phyloP scores from a whole-genome alignment of 371 early-diverging fungal species.

The Phascolomyces articulosus region DNA sequence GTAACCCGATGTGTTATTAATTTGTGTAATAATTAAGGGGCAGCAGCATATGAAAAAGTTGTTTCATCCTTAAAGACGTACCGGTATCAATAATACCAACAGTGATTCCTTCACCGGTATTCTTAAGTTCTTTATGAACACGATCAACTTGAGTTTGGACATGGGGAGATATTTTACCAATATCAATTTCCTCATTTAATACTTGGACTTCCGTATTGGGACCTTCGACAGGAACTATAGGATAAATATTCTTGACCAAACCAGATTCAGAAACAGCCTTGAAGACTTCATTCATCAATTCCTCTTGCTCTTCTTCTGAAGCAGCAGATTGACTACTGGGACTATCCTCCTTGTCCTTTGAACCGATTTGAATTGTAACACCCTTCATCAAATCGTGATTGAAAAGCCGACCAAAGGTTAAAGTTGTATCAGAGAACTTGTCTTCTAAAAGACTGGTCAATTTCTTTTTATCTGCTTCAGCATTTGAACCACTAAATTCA shows the following conservation, averaged over 20 bases:
- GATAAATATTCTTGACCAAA: constrained; percentile 31
- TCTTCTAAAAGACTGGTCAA: constrained; percentile 26
- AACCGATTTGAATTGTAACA: constrained; percentile 30
- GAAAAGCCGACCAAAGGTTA: constrained; percentile 29
- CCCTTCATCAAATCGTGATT: constrained; percentile 40
- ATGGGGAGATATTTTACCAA: constrained; percentile 28
- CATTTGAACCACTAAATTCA: constrained; percentile 21
- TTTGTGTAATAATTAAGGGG: not conserved
- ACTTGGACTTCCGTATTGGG: constrained; percentile 16
- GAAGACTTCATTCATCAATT: constrained; percentile 15
- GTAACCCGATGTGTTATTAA: not conserved
- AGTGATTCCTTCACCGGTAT: constrained; percentile 69
- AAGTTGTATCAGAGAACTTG: constrained; percentile 23
- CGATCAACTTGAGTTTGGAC: constrained; percentile 45
- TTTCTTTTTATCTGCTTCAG: constrained; percentile 3
- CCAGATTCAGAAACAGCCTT: constrained; percentile 25
- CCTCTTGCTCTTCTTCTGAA: constrained; percentile 5
- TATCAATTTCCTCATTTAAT: not conserved
- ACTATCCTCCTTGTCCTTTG: not conserved
- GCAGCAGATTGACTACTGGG: not conserved
- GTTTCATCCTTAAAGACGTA: constrained; percentile 11
- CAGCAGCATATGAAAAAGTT: no score
- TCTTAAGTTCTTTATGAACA: constrained; percentile 43
- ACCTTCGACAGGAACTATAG: constrained; percentile 30
- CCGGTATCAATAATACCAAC: constrained; percentile 78